Conservation (phyloP, 768 basidiomycete species). For the Russula compacta region DNA sequence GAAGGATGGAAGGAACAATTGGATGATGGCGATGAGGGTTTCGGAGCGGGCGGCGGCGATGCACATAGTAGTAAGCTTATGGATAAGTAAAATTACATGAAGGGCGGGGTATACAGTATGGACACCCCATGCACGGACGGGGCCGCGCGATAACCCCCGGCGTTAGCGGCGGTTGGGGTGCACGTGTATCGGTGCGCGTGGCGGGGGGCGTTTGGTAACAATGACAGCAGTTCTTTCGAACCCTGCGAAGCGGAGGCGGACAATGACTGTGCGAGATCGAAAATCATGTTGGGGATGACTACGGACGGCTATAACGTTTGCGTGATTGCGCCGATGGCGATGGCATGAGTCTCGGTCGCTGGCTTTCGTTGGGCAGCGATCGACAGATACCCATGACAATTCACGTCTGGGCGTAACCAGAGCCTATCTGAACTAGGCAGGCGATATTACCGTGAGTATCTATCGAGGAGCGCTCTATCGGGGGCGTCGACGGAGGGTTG, state of each 20-base stretch:
- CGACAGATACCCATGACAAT: background rate
- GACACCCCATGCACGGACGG: background rate
- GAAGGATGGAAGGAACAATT: background rate
- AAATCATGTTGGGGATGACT: background rate
- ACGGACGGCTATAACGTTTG: slow-evolving; percentile 3
- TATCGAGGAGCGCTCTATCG: background rate
- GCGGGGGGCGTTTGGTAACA: background rate
- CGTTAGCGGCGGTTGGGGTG: background rate
- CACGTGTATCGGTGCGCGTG: background rate
- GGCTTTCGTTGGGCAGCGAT: background rate
- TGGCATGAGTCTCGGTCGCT: background rate
- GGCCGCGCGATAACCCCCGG: background rate
- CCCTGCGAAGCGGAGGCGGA: background rate
- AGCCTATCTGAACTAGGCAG: background rate
- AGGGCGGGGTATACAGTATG: background rate
- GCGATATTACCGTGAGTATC: slow-evolving; percentile 16
- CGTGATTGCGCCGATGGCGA: background rate
- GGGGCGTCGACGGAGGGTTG: background rate
- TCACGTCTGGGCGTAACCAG: background rate
- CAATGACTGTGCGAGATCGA: background rate
- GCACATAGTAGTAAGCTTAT: background rate
- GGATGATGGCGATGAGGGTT: background rate
- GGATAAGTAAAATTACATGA: background rate
- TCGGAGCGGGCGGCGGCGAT: background rate
- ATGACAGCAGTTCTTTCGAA: background rate